phyloP scores from a whole-genome alignment of 768 basidiomycete genomes.

The Favolaschia claudopus region DNA sequence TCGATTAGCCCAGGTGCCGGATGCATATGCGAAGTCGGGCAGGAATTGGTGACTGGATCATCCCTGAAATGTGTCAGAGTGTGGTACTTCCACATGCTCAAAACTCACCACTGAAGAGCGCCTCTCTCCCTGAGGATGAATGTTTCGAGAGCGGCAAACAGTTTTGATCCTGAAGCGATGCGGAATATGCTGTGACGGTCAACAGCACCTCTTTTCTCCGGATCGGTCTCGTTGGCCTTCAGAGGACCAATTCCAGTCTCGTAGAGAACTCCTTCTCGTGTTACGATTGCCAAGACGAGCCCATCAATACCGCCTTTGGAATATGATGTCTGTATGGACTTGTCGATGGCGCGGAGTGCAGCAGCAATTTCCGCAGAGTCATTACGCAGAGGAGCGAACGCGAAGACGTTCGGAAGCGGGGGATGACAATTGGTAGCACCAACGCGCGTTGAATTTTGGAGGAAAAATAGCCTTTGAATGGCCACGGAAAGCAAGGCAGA shows the following conservation, averaged over 20 bases:
- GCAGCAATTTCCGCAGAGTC: conserved; percentile 2
- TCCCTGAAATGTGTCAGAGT: conserved; percentile 25
- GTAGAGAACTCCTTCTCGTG: conserved; percentile 30
- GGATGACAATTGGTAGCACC: conserved; percentile 12
- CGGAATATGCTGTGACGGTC: conserved; percentile 29
- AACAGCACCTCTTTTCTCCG: conserved; percentile 9
- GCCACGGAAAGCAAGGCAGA: conserved; percentile 1
- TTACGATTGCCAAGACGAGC: conserved; percentile 33
- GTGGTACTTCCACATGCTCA: background rate
- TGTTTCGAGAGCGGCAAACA: conserved; percentile 34
- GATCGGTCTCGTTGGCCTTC: conserved; percentile 33
- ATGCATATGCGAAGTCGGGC: conserved; percentile 28
- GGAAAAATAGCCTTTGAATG: background rate
- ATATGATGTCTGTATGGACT: conserved; percentile 5
- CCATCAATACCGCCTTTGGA: conserved; percentile 32
- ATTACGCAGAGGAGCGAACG: conserved; percentile 1
- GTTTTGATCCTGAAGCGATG: conserved; percentile 36
- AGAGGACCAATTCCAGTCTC: conserved; percentile 29
- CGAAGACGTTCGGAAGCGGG: conserved; percentile 18
- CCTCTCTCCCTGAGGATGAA: conserved; percentile 33
- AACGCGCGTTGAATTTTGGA: background rate
- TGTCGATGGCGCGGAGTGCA: conserved; percentile 12
- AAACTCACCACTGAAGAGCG: conserved; percentile 29
- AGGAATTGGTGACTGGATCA: conserved; percentile 34
- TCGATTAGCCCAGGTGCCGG: conserved; percentile 7